Conservation (phyloP, 2,329 filamentous ascomycete species). For the Acrocalymma vagum region DNA sequence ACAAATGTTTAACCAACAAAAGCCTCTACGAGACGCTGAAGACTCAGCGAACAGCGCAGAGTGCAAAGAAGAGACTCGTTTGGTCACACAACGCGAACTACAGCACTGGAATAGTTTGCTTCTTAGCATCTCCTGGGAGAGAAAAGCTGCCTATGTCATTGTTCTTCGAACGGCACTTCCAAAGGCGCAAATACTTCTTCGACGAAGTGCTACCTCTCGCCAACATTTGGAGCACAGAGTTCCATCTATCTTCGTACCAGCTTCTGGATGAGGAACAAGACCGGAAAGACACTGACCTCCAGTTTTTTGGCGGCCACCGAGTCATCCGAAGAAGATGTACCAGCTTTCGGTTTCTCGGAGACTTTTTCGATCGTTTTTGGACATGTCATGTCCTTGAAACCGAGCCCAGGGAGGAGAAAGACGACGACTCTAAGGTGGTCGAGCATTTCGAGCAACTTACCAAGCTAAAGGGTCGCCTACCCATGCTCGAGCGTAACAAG, state of each 20-base stretch:
- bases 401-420: constrained; percentile 2
- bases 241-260: constrained; percentile 34
- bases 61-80: too few relatives aligned
- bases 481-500: constrained; percentile 1
- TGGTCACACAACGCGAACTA: too few relatives aligned
- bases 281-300: constrained; percentile 1
- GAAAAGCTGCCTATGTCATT: constrained; percentile 14
- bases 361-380: constrained; percentile 46
- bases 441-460: not conserved
- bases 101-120: too few relatives aligned
- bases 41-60: too few relatives aligned
- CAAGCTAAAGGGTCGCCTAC: not conserved
- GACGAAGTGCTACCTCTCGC: constrained; percentile 28
- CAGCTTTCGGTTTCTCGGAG: constrained; percentile 38
- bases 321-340: constrained; percentile 20
- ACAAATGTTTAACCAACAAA: too few relatives aligned
- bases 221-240: constrained; percentile 41
- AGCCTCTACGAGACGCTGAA: too few relatives aligned
- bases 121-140: not conserved
- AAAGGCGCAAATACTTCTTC: constrained; percentile 23
- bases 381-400: constrained; percentile 38
- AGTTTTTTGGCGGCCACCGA: not conserved
- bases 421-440: not conserved
- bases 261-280: constrained; percentile 9
- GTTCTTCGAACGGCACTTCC: constrained; percentile 30